These are phyloP conservation scores for Globisporangium radiosum DNA, from an alignment of 352 stramenopile species.

Conservation along the genomic window DNA sequence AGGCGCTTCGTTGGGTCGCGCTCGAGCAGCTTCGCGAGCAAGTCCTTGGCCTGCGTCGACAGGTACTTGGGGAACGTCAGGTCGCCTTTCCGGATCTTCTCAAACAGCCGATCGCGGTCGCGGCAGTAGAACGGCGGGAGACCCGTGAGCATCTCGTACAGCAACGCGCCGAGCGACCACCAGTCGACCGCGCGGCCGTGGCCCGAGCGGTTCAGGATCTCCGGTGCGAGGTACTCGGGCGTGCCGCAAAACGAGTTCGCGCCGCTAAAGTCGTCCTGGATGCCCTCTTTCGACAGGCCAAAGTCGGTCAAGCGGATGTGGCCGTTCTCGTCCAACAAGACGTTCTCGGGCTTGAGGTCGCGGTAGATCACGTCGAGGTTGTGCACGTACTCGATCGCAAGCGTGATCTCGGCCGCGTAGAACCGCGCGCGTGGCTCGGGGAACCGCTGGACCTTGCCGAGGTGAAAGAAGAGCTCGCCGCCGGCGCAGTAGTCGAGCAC, in stretches of 20 bases:
- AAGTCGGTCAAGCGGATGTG: constrained; percentile 99
- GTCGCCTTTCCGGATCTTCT: constrained; percentile 95
- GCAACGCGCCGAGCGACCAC: constrained; percentile 92
- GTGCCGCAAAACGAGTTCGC: constrained; percentile 97
- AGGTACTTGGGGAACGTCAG: constrained; percentile 96
- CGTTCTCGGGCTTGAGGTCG: constrained; percentile 97
- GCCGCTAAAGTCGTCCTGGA: constrained; percentile 89
- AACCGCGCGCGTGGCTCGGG: constrained; percentile 91
- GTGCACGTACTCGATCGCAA: constrained; percentile 95
- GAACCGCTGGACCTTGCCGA: constrained; percentile 92
- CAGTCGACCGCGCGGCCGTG: constrained; percentile 97
- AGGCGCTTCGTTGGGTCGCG: constrained; percentile 92
- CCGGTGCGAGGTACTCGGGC: constrained; percentile 98
- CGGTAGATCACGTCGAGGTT: constrained; percentile 94
- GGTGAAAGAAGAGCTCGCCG: constrained; percentile 93
- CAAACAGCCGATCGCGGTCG: constrained; percentile 95
- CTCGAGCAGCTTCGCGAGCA: constrained; percentile 91
- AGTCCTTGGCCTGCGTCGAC: constrained; percentile 66
- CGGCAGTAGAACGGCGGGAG: constrained; percentile 92
- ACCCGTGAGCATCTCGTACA: constrained; percentile 81
- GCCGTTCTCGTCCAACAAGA: constrained; percentile 94
- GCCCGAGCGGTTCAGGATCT: constrained; percentile 96
- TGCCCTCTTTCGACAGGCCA: constrained; percentile 88
- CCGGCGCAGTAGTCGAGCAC: constrained; percentile 98
- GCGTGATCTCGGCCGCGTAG: constrained; percentile 96